phyloP scores from a whole-genome alignment of 768 basidiomycete genomes.

The Boletellus sp. region DNA sequence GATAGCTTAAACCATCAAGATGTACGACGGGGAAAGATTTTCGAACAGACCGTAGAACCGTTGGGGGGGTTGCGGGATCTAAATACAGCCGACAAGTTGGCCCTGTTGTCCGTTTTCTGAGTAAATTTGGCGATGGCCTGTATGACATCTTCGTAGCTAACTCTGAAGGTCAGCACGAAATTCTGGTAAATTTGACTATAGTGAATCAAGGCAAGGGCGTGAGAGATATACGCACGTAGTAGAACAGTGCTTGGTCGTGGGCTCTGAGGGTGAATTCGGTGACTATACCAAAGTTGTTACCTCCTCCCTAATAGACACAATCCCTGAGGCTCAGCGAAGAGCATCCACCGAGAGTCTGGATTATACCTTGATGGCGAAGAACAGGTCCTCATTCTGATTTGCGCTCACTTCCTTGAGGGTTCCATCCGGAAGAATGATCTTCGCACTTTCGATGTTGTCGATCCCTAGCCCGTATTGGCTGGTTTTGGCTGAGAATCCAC shows the following conservation, averaged over 20 bases:
- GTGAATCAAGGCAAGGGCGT: not conserved
- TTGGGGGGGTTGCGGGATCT: not conserved
- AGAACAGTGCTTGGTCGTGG: slow-evolving; percentile 5
- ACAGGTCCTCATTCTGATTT: not conserved
- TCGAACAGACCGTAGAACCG: not conserved
- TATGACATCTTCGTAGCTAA: not conserved
- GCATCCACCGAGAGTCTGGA: too few relatives aligned
- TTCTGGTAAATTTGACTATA: not conserved
- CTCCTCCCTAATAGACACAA: slow-evolving; percentile 11
- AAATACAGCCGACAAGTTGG: slow-evolving; percentile 7
- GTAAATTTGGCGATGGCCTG: not conserved
- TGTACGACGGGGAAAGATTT: too few relatives aligned
- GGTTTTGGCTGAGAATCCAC: slow-evolving; percentile 33
- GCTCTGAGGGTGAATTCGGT: slow-evolving; percentile 23
- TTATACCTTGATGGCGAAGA: slow-evolving; percentile 9
- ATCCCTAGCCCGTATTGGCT: slow-evolving; percentile 33
- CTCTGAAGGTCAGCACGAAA: slow-evolving; percentile 1
- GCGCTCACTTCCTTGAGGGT: not conserved
- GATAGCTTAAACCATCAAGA: not conserved
- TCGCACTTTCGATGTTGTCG: slow-evolving; percentile 29
- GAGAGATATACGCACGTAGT: slow-evolving; percentile 5
- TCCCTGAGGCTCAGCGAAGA: not conserved
- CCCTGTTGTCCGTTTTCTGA: slow-evolving; percentile 9
- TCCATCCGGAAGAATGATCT: slow-evolving; percentile 32
- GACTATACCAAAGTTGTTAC: slow-evolving; percentile 28